Evolutionary conservation across 1,139 yeast species (phyloP).

Genomic region (Hanseniaspora sp.): DNA sequence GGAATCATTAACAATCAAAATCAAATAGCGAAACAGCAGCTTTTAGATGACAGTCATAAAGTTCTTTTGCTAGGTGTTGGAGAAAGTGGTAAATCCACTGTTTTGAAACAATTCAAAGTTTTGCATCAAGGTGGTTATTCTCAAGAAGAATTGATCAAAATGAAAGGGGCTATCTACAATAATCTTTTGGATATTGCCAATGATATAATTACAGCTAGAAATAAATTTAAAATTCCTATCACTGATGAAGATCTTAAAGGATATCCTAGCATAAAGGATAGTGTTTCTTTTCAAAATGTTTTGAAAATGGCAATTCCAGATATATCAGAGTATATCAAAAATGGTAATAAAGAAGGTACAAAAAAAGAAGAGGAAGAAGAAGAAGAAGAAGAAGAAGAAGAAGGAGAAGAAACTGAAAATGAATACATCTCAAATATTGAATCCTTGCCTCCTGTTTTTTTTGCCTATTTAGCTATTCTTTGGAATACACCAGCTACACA

Average conservation of each 20-base stretch:
- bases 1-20: neutral
- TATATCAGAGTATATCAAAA: neutral
- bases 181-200: conserved; percentile 59
- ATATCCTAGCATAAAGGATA: conserved; percentile 32
- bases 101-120: conserved; percentile 64
- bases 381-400: neutral
- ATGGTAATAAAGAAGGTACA: neutral
- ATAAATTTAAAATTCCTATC: conserved; percentile 24
- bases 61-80: conserved; percentile 65
- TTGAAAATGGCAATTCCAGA: conserved; percentile 25
- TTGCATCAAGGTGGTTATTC: conserved; percentile 62
- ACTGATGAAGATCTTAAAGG: conserved; percentile 18
- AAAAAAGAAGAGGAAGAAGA: neutral
- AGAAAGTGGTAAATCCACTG: conserved; percentile 69
- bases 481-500: conserved; percentile 54
- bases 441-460: conserved; percentile 31
- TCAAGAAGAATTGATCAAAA: conserved; percentile 50
- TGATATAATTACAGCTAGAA: conserved; percentile 38
- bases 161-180: conserved; percentile 58
- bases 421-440: neutral
- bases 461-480: conserved; percentile 37
- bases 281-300: conserved; percentile 40
- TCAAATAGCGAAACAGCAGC: neutral
- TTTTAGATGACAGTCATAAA: conserved; percentile 34
- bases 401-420: neutral